Base-by-base conservation (phyloP, 2,329 filamentous ascomycete genomes). In the Emergomyces africanus region DNA sequence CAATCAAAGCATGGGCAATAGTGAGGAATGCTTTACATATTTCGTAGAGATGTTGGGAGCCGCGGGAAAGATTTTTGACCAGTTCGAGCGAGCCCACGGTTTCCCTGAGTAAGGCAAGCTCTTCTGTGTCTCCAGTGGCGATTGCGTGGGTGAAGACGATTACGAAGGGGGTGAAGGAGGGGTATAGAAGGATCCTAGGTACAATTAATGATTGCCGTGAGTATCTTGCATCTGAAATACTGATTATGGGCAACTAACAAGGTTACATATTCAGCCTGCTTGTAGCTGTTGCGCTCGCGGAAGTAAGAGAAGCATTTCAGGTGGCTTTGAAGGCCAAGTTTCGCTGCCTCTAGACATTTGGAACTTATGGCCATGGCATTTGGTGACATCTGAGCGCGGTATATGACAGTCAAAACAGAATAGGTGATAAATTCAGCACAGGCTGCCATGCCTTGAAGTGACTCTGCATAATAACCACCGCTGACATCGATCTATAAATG, bases 1-100 rank as follows among this genome's bases (percentile, higher is more conserved):
- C 61, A 5, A 68, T 64, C 1, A 68, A 62, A 20, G 66, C 63
- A 14, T 65, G 64, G 2, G 66, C 66, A 1, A 65, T 63, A 35
- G 61, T 65, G 12, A 64, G 64, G 39, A 68, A 68, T 6, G 66
- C 64, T 41, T 63, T 64, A 64, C 81, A 85, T 37, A 87, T 76
- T n/a, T 78, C 79, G 65, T 83, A 79, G 15, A 87, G 74, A 65
- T 82, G 83, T 39, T 79, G 76, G 25, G 83, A 77, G 1, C 81
- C 79, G 65, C 84, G 80, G 1, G 83, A 85, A 2, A 78, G 72
- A 5, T 74, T 74, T 54, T 76, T 76, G 5, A 78, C 75, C 0
- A 77, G 76, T 60, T 79, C 75, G 2, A 86, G 76, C 1, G 81
- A 84, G 23, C 72, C 68, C 54, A 81, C 78, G 64, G 86, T 86